Percentiles rank a stretch among this genome's conserved stretches.
Conservation (phyloP, 78 protist species). For the Dictyostelium citrinum region DNA sequence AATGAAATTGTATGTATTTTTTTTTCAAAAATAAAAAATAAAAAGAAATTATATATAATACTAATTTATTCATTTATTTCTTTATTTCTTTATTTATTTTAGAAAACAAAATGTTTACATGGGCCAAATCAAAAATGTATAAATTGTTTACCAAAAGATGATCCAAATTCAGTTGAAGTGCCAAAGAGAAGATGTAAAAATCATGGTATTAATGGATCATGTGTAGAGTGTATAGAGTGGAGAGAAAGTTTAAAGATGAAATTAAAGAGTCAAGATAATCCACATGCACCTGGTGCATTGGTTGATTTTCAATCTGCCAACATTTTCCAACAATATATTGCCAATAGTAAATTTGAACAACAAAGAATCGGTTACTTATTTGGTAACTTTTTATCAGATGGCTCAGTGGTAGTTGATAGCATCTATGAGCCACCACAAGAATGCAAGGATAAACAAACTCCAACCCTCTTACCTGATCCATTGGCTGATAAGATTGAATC, state of each 20-base stretch:
- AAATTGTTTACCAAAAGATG: slow-evolving; percentile 74
- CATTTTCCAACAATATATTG: slow-evolving; percentile 54
- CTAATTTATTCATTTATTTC: not conserved
- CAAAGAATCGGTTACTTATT: slow-evolving; percentile 55
- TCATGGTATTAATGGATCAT: slow-evolving; percentile 59
- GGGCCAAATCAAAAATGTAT: slow-evolving; percentile 71
- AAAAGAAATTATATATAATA: not conserved
- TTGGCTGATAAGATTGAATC: slow-evolving; percentile 47
- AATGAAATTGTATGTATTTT: not conserved
- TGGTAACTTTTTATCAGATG: slow-evolving; percentile 49
- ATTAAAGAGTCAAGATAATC: slow-evolving; percentile 52
- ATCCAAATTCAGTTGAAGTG: slow-evolving; percentile 33
- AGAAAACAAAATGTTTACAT: slow-evolving; percentile 53
- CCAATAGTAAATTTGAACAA: slow-evolving; percentile 7
- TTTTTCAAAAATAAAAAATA: not conserved
- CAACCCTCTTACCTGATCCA: not conserved
- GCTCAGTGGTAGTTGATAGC: slow-evolving; percentile 9
- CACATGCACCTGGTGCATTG: slow-evolving; percentile 49
- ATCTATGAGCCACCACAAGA: slow-evolving; percentile 75
- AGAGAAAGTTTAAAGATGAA: slow-evolving; percentile 71
- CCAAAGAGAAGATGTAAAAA: slow-evolving; percentile 70
- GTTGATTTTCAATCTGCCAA: slow-evolving; percentile 26
- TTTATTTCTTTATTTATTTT: not conserved
- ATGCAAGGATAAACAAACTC: not conserved
- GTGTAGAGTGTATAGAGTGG: slow-evolving; percentile 76